Evolutionary conservation across 2,329 filamentous ascomycete genomes (phyloP).

Genomic region (Grosmannia huntii): DNA sequence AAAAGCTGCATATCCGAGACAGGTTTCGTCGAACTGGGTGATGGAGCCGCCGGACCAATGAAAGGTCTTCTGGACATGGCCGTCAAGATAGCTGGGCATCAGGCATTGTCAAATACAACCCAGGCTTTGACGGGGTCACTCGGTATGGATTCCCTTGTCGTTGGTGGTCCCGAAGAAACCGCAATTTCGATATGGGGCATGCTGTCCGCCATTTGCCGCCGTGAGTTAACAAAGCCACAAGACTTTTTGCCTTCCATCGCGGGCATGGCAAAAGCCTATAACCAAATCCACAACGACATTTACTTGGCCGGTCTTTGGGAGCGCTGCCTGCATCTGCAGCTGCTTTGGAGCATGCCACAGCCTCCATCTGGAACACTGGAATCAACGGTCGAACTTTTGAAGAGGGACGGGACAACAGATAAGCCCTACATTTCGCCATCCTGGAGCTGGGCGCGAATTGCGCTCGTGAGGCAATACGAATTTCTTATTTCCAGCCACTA

Average conservation of each 20-base stretch:
- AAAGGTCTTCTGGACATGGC: not conserved
- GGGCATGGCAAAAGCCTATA: not conserved
- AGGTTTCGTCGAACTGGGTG: not conserved
- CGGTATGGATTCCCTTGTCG: not conserved
- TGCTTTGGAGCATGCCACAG: not conserved
- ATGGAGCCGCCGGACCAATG: not conserved
- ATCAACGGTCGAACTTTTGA: not conserved
- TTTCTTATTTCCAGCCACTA: not conserved
- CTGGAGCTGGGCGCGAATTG: not conserved
- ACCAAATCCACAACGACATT: not conserved
- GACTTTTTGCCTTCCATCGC: slow-evolving; percentile 1
- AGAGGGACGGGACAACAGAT: not conserved
- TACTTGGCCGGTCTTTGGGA: slow-evolving; percentile 2
- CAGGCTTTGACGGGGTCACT: not conserved
- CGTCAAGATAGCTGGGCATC: not conserved
- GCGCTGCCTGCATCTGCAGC: not conserved
- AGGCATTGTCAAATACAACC: not conserved
- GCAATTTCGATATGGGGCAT: not conserved
- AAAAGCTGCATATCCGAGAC: not conserved
- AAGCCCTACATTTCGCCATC: not conserved
- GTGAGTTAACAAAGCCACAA: not conserved
- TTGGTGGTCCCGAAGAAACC: not conserved
- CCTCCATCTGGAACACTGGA: not conserved
- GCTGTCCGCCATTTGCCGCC: not conserved
- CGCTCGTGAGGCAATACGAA: not conserved